phyloP scores from a whole-genome alignment of 306 rosid genomes.

The Lotus japonicus region DNA sequence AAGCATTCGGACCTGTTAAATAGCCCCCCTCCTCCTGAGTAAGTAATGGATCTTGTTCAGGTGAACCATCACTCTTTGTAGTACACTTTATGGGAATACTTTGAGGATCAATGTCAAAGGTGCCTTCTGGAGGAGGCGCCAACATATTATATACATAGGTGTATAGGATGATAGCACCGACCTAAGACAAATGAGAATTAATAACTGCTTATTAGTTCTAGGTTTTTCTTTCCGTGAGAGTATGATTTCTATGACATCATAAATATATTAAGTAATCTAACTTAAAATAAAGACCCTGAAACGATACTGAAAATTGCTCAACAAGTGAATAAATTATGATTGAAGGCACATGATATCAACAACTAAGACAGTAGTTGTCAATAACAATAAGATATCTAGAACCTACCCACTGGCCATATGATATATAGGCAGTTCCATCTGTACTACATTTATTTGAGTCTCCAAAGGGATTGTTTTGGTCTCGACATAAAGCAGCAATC shows the following conservation, averaged over 20 bases:
- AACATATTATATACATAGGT: constrained; percentile 88
- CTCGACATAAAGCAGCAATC: constrained; percentile 87
- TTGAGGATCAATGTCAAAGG: constrained; percentile 59
- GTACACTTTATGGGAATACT: constrained; percentile 47
- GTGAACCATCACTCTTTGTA: constrained; percentile 19
- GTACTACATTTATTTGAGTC: constrained; percentile 65
- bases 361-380: neutral
- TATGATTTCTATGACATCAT: neutral
- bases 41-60: constrained; percentile 70
- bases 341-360: no score
- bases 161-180: constrained; percentile 92
- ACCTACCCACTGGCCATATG: constrained; percentile 99
- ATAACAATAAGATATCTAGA: constrained; percentile 13
- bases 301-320: neutral
- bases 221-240: neutral
- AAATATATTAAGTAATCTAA: neutral
- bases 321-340: neutral
- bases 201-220: constrained; percentile 1
- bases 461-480: constrained; percentile 75
- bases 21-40: constrained; percentile 36
- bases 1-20: constrained; percentile 26
- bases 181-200: constrained; percentile 44
- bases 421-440: constrained; percentile 90
- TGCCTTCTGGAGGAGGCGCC: constrained; percentile 93
- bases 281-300: neutral